phyloP scores from a whole-genome alignment of 2,329 filamentous ascomycete genomes.

The Fusarium irregulare region DNA sequence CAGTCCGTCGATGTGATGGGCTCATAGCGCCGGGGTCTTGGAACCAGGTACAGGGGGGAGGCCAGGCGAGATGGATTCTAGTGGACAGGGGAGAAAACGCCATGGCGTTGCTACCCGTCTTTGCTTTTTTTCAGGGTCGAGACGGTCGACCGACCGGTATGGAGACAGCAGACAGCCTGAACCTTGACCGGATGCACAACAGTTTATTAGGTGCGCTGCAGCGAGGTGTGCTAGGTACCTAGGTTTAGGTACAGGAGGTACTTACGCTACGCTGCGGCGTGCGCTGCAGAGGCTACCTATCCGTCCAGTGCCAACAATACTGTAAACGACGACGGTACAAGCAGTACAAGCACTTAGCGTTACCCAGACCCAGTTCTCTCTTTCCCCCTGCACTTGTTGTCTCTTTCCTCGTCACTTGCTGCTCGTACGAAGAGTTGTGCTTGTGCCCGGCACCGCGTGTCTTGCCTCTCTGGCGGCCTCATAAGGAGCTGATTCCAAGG shows the following conservation, averaged over 20 bases:
- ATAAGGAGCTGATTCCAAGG: slow-evolving; percentile 46
- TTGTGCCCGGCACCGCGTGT: slow-evolving; percentile 43
- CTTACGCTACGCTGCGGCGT: not conserved
- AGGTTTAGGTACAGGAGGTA: not conserved
- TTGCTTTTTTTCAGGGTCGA: slow-evolving; percentile 21
- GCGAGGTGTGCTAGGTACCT: not conserved
- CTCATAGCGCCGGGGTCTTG: slow-evolving; percentile 6
- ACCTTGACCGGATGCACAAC: slow-evolving; percentile 18
- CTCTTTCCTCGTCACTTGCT: slow-evolving; percentile 43
- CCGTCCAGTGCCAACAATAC: slow-evolving; percentile 39
- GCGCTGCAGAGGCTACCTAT: not conserved
- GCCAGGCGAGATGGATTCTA: slow-evolving; percentile 5
- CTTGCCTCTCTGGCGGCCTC: slow-evolving; percentile 47
- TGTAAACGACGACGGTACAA: slow-evolving; percentile 44
- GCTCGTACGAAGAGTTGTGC: slow-evolving; percentile 39
- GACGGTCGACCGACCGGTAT: not conserved
- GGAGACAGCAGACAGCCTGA: slow-evolving; percentile 12
- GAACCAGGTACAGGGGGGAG: slow-evolving; percentile 8
- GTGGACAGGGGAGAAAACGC: slow-evolving; percentile 21
- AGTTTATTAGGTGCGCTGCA: not conserved
- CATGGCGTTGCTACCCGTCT: slow-evolving; percentile 20
- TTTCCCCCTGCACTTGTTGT: slow-evolving; percentile 44
- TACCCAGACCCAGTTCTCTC: slow-evolving; percentile 44
- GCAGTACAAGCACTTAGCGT: slow-evolving; percentile 37
- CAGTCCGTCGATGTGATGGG: slow-evolving; percentile 22